Base-by-base conservation (phyloP, 139 green algal genomes). In the Nannochloris sp. region DNA sequence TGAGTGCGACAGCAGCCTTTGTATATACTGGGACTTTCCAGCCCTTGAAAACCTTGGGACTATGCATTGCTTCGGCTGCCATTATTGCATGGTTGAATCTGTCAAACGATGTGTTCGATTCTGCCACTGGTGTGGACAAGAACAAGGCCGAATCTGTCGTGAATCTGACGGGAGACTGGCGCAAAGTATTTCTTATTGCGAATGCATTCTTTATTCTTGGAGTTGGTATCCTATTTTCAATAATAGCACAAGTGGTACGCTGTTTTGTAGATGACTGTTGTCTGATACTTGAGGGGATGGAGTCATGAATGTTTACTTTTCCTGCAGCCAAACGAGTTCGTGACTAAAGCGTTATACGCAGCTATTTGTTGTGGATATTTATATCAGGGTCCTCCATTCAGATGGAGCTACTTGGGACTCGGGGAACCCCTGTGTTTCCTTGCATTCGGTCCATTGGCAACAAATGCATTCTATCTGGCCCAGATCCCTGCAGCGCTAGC, bases 51-150 rank as follows among this genome's bases (percentile, higher is more conserved):
- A 83, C 67, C 11, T 46, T 27, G 5, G 61, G 68, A 6, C 62
- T 96, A 3, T 69, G 83, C 11, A 1, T 87, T 4, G 85, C 80
- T 0, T 73, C 80, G 16, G 73, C 90, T 21, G 46, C 72, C n/a
- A 79, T 95, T 66, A 96, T 97, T 50, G 88, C 78, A 16, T 97
- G 91, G 91, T 76, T 97, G n/a, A 97, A 97, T 61, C 74, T 96
- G 1, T 96, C 87, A 70, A 99, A 99, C 62, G 93, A 99, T 61
- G 87, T 80, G 1, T 97, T 93, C 79, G 93, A 99, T 75, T 70
- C 85, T 14, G 40, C 74, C 2, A 98, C 89, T 6, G 88, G 88
- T 7, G 90, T 95, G 12, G 93, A 99, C 72, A 76, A 82, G 40
- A 62, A 56, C 48, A 98, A 98, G 73, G 71, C 73, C 2, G 93